phyloP scores from a whole-genome alignment of 2,329 filamentous ascomycete species.

The Cercospora sp. region DNA sequence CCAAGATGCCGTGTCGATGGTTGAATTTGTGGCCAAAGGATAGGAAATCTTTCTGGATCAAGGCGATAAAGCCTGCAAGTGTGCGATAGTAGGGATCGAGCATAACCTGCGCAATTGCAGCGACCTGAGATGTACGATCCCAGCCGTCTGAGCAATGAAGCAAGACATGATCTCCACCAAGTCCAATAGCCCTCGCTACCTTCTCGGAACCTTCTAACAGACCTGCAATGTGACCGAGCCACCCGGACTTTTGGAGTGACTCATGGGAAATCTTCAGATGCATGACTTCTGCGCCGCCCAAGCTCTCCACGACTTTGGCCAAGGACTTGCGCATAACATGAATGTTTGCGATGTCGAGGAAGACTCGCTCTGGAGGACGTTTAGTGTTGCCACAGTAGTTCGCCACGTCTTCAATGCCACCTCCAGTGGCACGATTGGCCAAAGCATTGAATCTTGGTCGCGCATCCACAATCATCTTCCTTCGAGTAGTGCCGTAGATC shows the following conservation, averaged over 20 bases:
- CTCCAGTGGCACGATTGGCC: slow-evolving; percentile 88
- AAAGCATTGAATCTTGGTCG: slow-evolving; percentile 91
- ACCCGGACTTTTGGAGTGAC: slow-evolving; percentile 76
- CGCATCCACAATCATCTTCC: slow-evolving; percentile 93
- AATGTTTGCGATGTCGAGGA: slow-evolving; percentile 95
- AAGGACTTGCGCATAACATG: slow-evolving; percentile 96
- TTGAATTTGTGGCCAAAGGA: slow-evolving; percentile 98
- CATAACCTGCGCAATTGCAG: slow-evolving; percentile 86
- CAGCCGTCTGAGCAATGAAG: slow-evolving; percentile 98
- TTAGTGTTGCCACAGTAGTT: slow-evolving; percentile 83
- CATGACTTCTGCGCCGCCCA: slow-evolving; percentile 90
- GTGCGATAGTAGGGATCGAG: slow-evolving; percentile 95
- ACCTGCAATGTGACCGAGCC: slow-evolving; percentile 84
- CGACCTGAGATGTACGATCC: slow-evolving; percentile 95
- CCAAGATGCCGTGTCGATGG: slow-evolving; percentile 82
- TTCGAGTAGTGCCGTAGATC: slow-evolving; percentile 87
- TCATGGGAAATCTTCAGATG: slow-evolving; percentile 80
- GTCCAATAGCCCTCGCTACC: slow-evolving; percentile 83
- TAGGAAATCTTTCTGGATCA: slow-evolving; percentile 97
- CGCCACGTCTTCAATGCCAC: slow-evolving; percentile 97
- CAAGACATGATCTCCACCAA: slow-evolving; percentile 90
- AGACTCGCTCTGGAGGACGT: slow-evolving; percentile 63
- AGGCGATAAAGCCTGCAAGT: slow-evolving; percentile 86
- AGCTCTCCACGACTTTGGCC: slow-evolving; percentile 79
- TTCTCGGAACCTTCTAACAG: slow-evolving; percentile 81